Percentiles rank a stretch among this genome's conserved stretches.
Conservation (phyloP, 176 grass and related monocot species). For the Miscanthus lutarioriparius region DNA sequence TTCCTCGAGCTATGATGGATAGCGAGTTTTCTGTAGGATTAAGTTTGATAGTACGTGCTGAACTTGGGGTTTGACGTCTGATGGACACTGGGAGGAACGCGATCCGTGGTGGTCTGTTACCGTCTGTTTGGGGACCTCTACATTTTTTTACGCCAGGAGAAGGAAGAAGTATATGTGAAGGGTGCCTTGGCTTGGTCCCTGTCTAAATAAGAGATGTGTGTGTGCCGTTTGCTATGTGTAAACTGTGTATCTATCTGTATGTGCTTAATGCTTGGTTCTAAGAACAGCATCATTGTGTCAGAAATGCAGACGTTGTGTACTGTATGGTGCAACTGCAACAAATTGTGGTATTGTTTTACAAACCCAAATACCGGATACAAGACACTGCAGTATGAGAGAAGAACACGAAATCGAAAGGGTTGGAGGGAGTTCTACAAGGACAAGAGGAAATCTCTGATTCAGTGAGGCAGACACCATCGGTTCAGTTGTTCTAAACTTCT, state of each 20-base stretch:
- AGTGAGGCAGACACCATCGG: neutral
- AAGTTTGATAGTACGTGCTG: neutral
- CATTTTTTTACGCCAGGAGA: slow-evolving; percentile 29
- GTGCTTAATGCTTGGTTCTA: slow-evolving; percentile 9
- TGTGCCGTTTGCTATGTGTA: neutral
- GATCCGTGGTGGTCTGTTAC: neutral
- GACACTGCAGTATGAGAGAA: neutral
- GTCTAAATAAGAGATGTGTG: slow-evolving; percentile 35
- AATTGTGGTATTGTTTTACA: neutral
- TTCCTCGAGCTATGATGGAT: slow-evolving; percentile 78
- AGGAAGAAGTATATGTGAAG: slow-evolving; percentile 17
- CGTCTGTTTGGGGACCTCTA: slow-evolving; percentile 1
- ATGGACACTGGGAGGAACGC: slow-evolving; percentile 16
- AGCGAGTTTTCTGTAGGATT: slow-evolving; percentile 19
- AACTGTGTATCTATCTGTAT: neutral
- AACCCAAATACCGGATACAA: neutral
- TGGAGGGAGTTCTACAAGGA: neutral
- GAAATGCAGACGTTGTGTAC: neutral
- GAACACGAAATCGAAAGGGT: neutral
- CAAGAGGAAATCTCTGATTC: neutral
- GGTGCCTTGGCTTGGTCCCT: slow-evolving; percentile 31
- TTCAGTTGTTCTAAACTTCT: neutral
- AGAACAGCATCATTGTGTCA: slow-evolving; percentile 1
- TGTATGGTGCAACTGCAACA: slow-evolving; percentile 30
- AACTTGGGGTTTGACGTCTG: slow-evolving; percentile 2